Percentiles rank a stretch among this genome's conserved stretches.
Evolutionary conservation across 257 asterid genomes (phyloP).

Genomic region (Primulina huaijiensis): DNA sequence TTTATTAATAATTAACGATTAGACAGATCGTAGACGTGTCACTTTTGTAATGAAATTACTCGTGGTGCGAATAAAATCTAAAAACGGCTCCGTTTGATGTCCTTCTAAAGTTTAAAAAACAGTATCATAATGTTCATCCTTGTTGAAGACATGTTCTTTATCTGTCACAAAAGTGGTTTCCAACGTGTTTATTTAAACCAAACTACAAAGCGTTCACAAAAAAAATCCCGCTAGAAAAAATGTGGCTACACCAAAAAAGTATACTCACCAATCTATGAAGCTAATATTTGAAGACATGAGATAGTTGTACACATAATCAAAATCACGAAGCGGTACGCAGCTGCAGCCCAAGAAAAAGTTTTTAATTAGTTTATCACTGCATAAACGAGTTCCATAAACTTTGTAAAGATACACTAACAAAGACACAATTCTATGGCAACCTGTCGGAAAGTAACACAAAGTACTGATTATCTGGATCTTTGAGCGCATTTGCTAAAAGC

Average conservation of each 20-base stretch:
- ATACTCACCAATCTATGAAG: constrained; percentile 84
- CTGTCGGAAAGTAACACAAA: constrained; percentile 95
- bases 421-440: constrained; percentile 34
- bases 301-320: constrained; percentile 85
- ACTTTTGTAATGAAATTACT: not conserved
- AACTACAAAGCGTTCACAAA: not conserved
- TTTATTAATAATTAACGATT: no score
- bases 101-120: not conserved
- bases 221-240: not conserved
- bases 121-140: constrained; percentile 1
- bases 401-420: constrained; percentile 14
- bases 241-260: not conserved
- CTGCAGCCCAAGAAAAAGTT: constrained; percentile 53
- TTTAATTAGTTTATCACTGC: constrained; percentile 28
- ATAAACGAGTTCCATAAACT: constrained; percentile 9
- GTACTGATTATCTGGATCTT: constrained; percentile 81
- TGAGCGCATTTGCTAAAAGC: constrained; percentile 78
- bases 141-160: constrained; percentile 5
- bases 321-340: constrained; percentile 84
- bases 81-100: not conserved
- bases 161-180: not conserved
- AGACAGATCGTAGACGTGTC: not conserved
- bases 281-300: constrained; percentile 92
- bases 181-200: constrained; percentile 1
- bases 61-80: not conserved